These are phyloP conservation scores for Sporisorium sorghi DNA, from an alignment of 1,284 basidiomycete genomes.

Conservation along the genomic window DNA sequence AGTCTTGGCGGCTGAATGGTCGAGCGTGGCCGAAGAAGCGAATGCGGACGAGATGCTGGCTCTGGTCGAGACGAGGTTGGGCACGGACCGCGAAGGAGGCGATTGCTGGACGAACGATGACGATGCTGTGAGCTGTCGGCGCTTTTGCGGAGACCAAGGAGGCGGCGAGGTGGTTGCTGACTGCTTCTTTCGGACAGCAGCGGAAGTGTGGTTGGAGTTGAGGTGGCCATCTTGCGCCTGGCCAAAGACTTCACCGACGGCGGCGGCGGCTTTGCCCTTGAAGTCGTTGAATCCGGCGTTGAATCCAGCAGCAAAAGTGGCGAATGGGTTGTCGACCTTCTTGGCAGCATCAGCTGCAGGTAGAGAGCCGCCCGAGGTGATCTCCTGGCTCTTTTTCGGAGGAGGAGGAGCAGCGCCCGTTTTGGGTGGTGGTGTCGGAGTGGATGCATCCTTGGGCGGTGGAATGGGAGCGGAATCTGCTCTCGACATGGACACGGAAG, in stretches of 20 bases:
- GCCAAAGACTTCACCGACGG: constrained; percentile 54
- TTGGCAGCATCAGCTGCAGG: constrained; percentile 28
- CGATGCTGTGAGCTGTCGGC: constrained; percentile 35
- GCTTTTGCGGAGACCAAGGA: constrained; percentile 44
- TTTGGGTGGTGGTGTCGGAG: constrained; percentile 5
- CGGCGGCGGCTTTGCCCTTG: constrained; percentile 56
- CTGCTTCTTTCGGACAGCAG: constrained; percentile 18
- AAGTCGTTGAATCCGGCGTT: constrained; percentile 58
- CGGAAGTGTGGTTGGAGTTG: constrained; percentile 1
- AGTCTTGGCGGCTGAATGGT: constrained; percentile 64
- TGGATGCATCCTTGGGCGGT: constrained; percentile 31
- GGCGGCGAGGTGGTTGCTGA: constrained; percentile 11
- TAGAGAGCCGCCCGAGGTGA: constrained; percentile 44
- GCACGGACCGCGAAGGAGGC: constrained; percentile 47
- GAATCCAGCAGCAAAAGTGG: constrained; percentile 55
- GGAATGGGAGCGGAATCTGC: constrained; percentile 40
- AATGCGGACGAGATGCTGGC: constrained; percentile 71
- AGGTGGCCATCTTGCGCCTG: constrained; percentile 20
- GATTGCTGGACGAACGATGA: constrained; percentile 33
- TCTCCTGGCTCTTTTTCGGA: constrained; percentile 14
- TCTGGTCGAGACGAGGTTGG: constrained; percentile 71
- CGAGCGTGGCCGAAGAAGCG: constrained; percentile 71
- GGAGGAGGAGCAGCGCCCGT: background rate
- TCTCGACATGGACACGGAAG: constrained; percentile 30
- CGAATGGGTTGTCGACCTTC: constrained; percentile 50